Base-by-base conservation (phyloP, 176 grass and related monocot species). In the Bolboschoenus planiculmis region DNA sequence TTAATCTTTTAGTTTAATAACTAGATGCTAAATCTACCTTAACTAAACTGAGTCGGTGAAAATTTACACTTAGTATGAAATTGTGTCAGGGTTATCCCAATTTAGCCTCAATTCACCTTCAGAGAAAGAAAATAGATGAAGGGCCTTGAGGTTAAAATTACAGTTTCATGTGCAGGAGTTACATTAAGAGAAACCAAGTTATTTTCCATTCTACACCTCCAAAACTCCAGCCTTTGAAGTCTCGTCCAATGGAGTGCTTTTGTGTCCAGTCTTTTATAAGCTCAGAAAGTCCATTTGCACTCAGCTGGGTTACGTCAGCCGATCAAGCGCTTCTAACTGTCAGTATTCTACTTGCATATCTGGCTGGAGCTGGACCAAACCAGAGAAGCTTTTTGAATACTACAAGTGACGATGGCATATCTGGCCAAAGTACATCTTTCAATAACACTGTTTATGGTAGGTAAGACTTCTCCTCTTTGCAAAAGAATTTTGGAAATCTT, bases 281-380 rank as follows among this genome's bases (percentile, higher is more conserved):
- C 87, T 88, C 88, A 1, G 90, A 89, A 54, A 84, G 46, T 76
- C 29, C 60, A 11, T 4, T 91, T 81, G 68, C 92, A 57, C 74
- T 82, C 1, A 85, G 86, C 67, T 71, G 85, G 55, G 31, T 89
- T 31, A 72, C 89, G 61, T 29, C 89, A 81, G 85, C 75, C 1
- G 89, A 98, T 82, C 92, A 98, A 93, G 77, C 71, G 57, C 92
- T 98, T 71, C 90, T 98, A 48, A 87, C 91, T 36, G 80, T 98
- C 63, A 95, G 90, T 82, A 88, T 98, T 80, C 57, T 95, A 30
- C 88, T 98, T 65, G 78, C 96, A 7, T 95, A 95, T 77, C 66
- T 98, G 66, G 96, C 96, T 23, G 96, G 92, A 82, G 89, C 90
- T 59, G 58, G 88, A 86, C 96, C 96, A 42, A 27, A 57, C 2